Conservation (phyloP, 139 green algal genomes). For the Micractinium conductrix region DNA sequence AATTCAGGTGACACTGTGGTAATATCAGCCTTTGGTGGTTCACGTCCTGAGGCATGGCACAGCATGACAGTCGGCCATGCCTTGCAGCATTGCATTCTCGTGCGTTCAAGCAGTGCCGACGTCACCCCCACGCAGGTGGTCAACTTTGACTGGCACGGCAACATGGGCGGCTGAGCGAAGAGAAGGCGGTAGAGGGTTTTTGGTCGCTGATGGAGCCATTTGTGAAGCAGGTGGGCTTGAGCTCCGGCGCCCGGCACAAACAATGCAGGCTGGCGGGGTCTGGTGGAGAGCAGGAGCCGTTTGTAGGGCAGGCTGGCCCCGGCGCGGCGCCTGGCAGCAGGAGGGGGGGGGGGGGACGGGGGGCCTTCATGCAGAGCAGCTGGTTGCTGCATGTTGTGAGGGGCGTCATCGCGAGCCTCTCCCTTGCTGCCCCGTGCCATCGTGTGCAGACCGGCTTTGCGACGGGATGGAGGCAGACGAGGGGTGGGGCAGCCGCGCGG, state of each 20-base stretch:
- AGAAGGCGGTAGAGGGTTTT: constrained; percentile 88
- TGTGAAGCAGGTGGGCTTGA: constrained; percentile 37
- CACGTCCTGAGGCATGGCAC: too few relatives aligned
- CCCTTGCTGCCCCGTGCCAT: background rate
- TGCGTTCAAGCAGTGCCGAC: too few relatives aligned
- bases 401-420: background rate
- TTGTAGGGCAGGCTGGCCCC: too few relatives aligned
- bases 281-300: too few relatives aligned
- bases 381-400: background rate
- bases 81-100: too few relatives aligned
- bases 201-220: constrained; percentile 79
- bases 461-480: constrained; percentile 3
- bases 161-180: constrained; percentile 86
- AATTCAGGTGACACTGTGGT: too few relatives aligned
- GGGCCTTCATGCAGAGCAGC: background rate
- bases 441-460: constrained; percentile 26
- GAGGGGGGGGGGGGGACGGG: too few relatives aligned
- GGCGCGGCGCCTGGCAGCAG: background rate
- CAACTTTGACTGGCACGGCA: constrained; percentile 98
- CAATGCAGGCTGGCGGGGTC: too few relatives aligned
- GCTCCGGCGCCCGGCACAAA: too few relatives aligned
- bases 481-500: background rate
- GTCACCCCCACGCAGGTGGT: too few relatives aligned
- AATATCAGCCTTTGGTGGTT: too few relatives aligned
- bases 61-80: too few relatives aligned